Percentiles rank a stretch among this genome's conserved stretches.
Conservation (phyloP, 75 land plant genomes). For the Pseudotsuga menziesii region DNA sequence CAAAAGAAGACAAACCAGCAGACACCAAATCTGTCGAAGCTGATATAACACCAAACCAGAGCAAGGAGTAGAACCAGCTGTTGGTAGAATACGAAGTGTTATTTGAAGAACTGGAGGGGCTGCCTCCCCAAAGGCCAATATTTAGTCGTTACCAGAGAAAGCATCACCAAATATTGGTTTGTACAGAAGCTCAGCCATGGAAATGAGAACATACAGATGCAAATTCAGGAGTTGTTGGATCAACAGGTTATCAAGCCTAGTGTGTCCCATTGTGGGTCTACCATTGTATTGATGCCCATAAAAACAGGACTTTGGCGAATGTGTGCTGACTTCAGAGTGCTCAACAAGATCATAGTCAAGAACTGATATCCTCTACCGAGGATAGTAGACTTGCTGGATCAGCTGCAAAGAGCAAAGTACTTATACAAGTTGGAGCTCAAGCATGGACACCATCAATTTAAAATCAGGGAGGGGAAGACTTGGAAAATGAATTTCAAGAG, state of each 20-base stretch:
- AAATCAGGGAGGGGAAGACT: neutral
- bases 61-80: neutral
- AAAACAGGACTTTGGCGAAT: neutral
- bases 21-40: neutral
- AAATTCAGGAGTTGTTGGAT: neutral
- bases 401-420: neutral
- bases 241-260: neutral
- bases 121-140: neutral
- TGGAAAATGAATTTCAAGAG: neutral
- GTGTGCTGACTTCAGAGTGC: neutral
- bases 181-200: neutral
- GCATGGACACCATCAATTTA: neutral
- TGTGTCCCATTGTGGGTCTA: neutral
- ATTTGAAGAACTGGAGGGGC: neutral
- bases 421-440: neutral
- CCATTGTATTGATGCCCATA: neutral
- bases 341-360: neutral
- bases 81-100: neutral
- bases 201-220: neutral
- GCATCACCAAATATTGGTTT: neutral
- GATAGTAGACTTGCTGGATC: neutral
- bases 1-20: neutral
- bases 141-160: neutral
- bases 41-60: neutral
- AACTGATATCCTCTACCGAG: neutral